Percentiles rank a stretch among this genome's conserved stretches.
These are phyloP conservation scores for Chlorophyllum brunneum DNA, from an alignment of 768 basidiomycete genomes.

Conservation along the genomic window DNA sequence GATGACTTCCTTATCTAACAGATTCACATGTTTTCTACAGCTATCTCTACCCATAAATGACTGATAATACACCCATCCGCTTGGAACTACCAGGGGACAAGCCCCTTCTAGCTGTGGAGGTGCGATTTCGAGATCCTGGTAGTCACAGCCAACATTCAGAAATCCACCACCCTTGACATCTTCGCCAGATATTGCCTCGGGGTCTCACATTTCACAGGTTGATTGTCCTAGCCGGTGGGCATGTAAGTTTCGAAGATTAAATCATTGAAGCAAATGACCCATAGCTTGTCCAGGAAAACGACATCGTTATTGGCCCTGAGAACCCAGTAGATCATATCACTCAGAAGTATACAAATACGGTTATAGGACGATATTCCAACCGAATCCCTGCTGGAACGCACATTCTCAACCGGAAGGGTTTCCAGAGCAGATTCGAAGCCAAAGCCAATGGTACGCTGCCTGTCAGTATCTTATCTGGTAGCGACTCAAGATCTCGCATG, in stretches of 20 bases:
- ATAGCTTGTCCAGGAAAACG: slow-evolving; percentile 53
- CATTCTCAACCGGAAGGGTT: slow-evolving; percentile 47
- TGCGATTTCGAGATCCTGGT: too few relatives aligned
- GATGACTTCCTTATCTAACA: too few relatives aligned
- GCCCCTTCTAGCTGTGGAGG: too few relatives aligned
- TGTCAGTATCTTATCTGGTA: not conserved
- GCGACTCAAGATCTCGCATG: not conserved
- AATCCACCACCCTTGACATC: too few relatives aligned
- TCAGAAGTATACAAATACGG: slow-evolving; percentile 69
- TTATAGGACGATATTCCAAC: slow-evolving; percentile 73
- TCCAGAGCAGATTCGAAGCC: slow-evolving; percentile 43
- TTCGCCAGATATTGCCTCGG: slow-evolving; percentile 52
- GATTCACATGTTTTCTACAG: too few relatives aligned
- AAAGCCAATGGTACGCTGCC: slow-evolving; percentile 34
- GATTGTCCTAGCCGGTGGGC: slow-evolving; percentile 61
- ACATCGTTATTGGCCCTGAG: slow-evolving; percentile 74
- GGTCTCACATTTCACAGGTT: slow-evolving; percentile 69
- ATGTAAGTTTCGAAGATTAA: slow-evolving; percentile 37
- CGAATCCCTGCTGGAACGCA: slow-evolving; percentile 62
- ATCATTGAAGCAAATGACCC: slow-evolving; percentile 8
- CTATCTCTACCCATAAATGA: too few relatives aligned
- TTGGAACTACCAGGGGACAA: too few relatives aligned
- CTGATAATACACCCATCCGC: too few relatives aligned
- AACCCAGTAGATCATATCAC: slow-evolving; percentile 49
- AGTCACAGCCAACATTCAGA: too few relatives aligned